Conservation (phyloP, 1,139 yeast genomes). For the Taphrina wiesneri region DNA sequence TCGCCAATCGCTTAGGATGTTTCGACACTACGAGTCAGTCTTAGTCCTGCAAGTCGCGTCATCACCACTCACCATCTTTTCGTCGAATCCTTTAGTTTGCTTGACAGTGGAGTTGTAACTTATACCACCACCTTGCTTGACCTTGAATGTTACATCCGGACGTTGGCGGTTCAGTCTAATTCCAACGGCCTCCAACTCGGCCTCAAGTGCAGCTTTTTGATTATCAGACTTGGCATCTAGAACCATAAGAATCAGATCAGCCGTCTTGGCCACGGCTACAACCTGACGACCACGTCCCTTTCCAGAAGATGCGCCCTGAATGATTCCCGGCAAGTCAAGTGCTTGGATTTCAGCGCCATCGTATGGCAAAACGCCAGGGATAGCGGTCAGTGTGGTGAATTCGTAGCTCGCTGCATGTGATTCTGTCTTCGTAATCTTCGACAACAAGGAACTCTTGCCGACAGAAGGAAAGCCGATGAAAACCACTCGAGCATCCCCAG, state of each 20-base stretch:
- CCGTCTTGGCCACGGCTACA: slow-evolving; percentile 85
- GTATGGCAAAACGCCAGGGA: slow-evolving; percentile 72
- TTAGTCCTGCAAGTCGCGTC: slow-evolving; percentile 68
- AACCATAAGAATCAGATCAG: slow-evolving; percentile 89
- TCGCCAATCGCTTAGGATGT: slow-evolving; percentile 42
- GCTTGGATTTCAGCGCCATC: slow-evolving; percentile 97
- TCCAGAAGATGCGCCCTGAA: slow-evolving; percentile 95
- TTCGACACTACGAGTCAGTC: neutral
- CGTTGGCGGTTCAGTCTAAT: slow-evolving; percentile 76
- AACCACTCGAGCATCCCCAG: slow-evolving; percentile 91
- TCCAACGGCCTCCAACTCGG: slow-evolving; percentile 91
- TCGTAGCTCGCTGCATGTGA: slow-evolving; percentile 94
- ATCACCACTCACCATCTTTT: slow-evolving; percentile 72
- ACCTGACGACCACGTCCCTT: slow-evolving; percentile 98
- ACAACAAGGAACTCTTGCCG: slow-evolving; percentile 80
- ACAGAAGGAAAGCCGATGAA: slow-evolving; percentile 97
- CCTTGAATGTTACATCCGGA: slow-evolving; percentile 77
- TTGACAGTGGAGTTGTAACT: slow-evolving; percentile 69
- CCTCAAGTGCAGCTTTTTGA: slow-evolving; percentile 81
- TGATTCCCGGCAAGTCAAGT: slow-evolving; percentile 95
- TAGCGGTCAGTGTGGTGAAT: slow-evolving; percentile 93
- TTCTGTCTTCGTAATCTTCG: slow-evolving; percentile 79
- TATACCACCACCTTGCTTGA: slow-evolving; percentile 88
- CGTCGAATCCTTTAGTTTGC: slow-evolving; percentile 81
- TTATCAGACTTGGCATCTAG: slow-evolving; percentile 90